Percentiles rank a stretch among this genome's conserved stretches.
Evolutionary conservation across 805 yeast genomes (phyloP).

Genomic region (Pichia ethanolica): DNA sequence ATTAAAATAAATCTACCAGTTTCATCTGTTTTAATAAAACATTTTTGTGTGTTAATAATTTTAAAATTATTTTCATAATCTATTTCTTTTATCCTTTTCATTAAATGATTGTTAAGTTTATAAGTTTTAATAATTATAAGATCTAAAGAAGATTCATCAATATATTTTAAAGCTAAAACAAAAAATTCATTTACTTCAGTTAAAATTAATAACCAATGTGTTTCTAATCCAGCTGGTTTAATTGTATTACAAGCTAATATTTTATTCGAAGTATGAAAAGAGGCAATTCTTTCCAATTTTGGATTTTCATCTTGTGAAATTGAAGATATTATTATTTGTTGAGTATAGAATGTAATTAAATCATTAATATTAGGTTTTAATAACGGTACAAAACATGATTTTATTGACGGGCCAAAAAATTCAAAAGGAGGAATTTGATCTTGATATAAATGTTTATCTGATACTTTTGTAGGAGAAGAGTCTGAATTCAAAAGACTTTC

Average conservation of each 20-base stretch:
- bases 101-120: slow-evolving; percentile 8
- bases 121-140: slow-evolving; percentile 15
- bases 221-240: slow-evolving; percentile 11
- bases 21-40: slow-evolving; percentile 18
- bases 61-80: background rate
- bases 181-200: slow-evolving; percentile 18
- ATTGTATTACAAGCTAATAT: slow-evolving; percentile 17
- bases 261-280: slow-evolving; percentile 1
- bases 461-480: background rate
- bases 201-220: slow-evolving; percentile 19
- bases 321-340: background rate
- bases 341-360: background rate
- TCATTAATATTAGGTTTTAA: background rate
- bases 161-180: slow-evolving; percentile 12
- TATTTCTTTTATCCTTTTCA: background rate
- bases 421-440: background rate
- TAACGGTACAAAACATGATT: background rate
- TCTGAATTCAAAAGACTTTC: background rate
- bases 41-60: slow-evolving; percentile 9
- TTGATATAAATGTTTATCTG: too few relatives aligned
- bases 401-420: background rate
- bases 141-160: background rate
- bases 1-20: slow-evolving; percentile 15
- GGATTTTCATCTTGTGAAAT: background rate
- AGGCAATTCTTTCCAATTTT: background rate